Base-by-base conservation (phyloP, 140 eudicot species). In the Ambrosia hybrid region DNA sequence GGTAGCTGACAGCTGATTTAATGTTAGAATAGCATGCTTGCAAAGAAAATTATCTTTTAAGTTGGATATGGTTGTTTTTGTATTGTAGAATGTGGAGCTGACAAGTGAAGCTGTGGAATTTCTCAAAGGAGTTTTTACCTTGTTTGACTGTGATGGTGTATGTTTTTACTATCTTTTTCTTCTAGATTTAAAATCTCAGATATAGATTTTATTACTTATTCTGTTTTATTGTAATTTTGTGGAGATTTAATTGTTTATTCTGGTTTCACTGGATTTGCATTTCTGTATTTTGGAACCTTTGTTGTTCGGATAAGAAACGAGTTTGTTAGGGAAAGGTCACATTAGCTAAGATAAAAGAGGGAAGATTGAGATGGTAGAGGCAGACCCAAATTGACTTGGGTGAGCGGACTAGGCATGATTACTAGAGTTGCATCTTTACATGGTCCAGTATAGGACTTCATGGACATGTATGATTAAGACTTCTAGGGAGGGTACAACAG, bases 81-180 rank as follows among this genome's bases (percentile, higher is more conserved):
- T 70, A 46, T 26, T 80, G 79, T 78, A 92, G 98, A 89, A 92
- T 74, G 98, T 89, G 83, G 98, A 92, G 87, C 82, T 92, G 81
- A 81, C 98, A 70, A 82, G 52, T 83, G 96, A 92, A 79, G 98
- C 96, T 78, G 73, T 87, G 76, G 98, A 89, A 2, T 89, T 81
- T 75, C 90, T 92, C 68, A 83, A 67, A 71, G 84, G 82, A 56
- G 79, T 86, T 67, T 92, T 92, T 77, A 26, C 67, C 70, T 76
- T 81, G 67, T 92, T 79, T 60, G 98, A 87, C 78, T 74, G 67
- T 51, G 98, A 89, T 77, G 81, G 85, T 76, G 98, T 92, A 89
- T n/a, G 98, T 84, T 84, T 49, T 61, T 68, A 13, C n/a, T n/a
- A 51, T 74, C 36, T 77, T 38, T 71, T 68, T 66, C 62, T 36